Evolutionary conservation across 202 grass and related monocot species (phyloP), one percentile per base, ranked within the genome.

Genomic region (Schoenoplectus triqueter): DNA sequence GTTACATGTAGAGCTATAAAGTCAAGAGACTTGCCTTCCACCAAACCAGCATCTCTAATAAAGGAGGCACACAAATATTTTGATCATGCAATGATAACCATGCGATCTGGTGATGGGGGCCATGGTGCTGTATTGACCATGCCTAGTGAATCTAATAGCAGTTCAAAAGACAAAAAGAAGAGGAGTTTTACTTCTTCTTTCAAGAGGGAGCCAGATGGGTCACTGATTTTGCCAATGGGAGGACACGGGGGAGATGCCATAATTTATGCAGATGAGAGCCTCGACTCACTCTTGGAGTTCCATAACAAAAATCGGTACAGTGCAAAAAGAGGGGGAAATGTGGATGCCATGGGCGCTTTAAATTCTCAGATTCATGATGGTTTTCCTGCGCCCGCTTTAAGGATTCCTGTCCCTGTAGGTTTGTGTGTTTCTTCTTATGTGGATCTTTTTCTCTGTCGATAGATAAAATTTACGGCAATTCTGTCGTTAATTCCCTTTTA

Each of bases 11-110:
- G 89, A 71, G 79, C 78, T 22, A 42, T 88, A 20, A 90, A 86
- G 47, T 71, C 89, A 31, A 92, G 88, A 87, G 91, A 90, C 19
- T 15, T 86, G 57, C 31, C 85, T 79, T 62, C 19, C 64, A 64
- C 1, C 64, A 81, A 84, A 74, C 82, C 80, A 41, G 41, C 69
- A 3, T 80, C 88, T 55, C 85, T 93, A 52, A 8, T 75, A 59
- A 98, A 90, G 86, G 95, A 98, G 87, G 89, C 92, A 14, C 95
- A 98, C 82, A 95, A 98, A 45, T 98, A 93, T 88, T 98, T 98
- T 17, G 95, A 98, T 85, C 95, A 95, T 83, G 92, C 91, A 10
- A 50, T 88, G 10, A 88, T 95, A 66, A 87, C 86, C 40, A 93
- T 95, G 41, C 92, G 90, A 57, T 90, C 87, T 7, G 92, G 95